These are phyloP conservation scores for Polyplosphaeria fusca DNA, from an alignment of 495 filamentous ascomycete species.

Conservation along the genomic window DNA sequence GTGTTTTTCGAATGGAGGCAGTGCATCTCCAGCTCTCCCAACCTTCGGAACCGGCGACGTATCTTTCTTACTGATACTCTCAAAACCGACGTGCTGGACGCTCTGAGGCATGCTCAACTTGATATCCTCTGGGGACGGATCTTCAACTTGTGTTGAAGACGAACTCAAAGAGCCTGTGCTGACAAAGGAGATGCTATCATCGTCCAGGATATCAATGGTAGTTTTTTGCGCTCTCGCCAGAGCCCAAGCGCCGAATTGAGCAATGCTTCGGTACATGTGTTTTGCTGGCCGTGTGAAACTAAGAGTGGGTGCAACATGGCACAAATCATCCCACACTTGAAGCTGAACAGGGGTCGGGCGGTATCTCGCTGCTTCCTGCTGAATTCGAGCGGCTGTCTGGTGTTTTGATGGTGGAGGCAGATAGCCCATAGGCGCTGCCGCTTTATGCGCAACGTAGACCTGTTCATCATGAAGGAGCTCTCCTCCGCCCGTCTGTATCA, in stretches of 20 bases:
- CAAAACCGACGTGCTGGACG: conserved; percentile 28
- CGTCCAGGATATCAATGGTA: conserved; percentile 74
- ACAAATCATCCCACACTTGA: conserved; percentile 95
- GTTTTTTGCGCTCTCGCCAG: conserved; percentile 76
- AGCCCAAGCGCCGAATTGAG: conserved; percentile 90
- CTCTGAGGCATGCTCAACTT: conserved; percentile 33
- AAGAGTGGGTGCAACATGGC: conserved; percentile 85
- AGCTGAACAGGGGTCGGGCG: conserved; percentile 85
- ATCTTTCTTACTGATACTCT: conserved; percentile 10
- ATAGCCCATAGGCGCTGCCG: conserved; percentile 73
- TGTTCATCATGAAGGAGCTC: conserved; percentile 91
- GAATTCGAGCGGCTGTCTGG: conserved; percentile 62
- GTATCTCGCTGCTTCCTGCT: conserved; percentile 59
- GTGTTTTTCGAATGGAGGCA: conserved; percentile 72
- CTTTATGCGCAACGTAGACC: conserved; percentile 92
- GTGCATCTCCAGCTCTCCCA: conserved; percentile 75
- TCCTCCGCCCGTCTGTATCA: conserved; percentile 81
- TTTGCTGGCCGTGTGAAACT: conserved; percentile 93
- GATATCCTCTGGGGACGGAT: conserved; percentile 26
- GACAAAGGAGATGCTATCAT: conserved; percentile 72
- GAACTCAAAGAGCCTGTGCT: conserved; percentile 41
- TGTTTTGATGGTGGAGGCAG: conserved; percentile 49
- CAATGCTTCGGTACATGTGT: conserved; percentile 84
- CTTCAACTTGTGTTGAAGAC: conserved; percentile 2
- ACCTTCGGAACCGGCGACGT: conserved; percentile 40